phyloP scores from a whole-genome alignment of 345 rosid genomes.

The Anastatica hierochuntica region DNA sequence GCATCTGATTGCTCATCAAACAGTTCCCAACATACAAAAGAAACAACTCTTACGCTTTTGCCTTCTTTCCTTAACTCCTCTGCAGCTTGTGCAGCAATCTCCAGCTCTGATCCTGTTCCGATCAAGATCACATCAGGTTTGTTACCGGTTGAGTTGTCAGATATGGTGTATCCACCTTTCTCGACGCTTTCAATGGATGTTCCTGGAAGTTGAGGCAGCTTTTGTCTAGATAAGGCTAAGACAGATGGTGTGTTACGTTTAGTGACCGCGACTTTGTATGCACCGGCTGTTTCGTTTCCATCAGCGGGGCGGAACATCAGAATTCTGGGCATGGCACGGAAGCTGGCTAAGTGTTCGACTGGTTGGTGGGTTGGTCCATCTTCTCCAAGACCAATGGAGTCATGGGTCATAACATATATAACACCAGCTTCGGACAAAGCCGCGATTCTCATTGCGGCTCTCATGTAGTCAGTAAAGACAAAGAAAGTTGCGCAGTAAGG shows the following conservation, averaged over 20 bases:
- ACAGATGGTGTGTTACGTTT: slow-evolving; percentile 79
- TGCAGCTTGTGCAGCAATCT: slow-evolving; percentile 75
- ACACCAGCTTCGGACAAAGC: slow-evolving; percentile 84
- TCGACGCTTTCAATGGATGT: slow-evolving; percentile 83
- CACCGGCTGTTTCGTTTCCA: slow-evolving; percentile 95
- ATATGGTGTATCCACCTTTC: slow-evolving; percentile 80
- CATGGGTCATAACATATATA: slow-evolving; percentile 97
- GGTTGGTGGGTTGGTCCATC: slow-evolving; percentile 99
- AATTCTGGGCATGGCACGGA: slow-evolving; percentile 97
- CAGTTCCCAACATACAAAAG: slow-evolving; percentile 83
- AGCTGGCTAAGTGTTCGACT: slow-evolving; percentile 90
- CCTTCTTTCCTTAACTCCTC: slow-evolving; percentile 80
- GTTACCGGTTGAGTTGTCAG: slow-evolving; percentile 82
- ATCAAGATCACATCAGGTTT: slow-evolving; percentile 89
- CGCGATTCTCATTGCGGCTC: slow-evolving; percentile 91
- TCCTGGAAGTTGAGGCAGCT: slow-evolving; percentile 81
- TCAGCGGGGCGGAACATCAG: slow-evolving; percentile 99
- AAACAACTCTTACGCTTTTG: slow-evolving; percentile 88
- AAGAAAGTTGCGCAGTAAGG: slow-evolving; percentile 99
- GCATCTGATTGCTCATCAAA: slow-evolving; percentile 60
- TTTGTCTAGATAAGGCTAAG: slow-evolving; percentile 88
- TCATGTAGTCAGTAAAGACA: slow-evolving; percentile 99
- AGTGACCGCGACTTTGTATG: slow-evolving; percentile 72
- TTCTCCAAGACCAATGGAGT: slow-evolving; percentile 98
- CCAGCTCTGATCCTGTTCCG: slow-evolving; percentile 95